phyloP scores from a whole-genome alignment of 1,139 yeast genomes.

The Sugiyamaella japonica region DNA sequence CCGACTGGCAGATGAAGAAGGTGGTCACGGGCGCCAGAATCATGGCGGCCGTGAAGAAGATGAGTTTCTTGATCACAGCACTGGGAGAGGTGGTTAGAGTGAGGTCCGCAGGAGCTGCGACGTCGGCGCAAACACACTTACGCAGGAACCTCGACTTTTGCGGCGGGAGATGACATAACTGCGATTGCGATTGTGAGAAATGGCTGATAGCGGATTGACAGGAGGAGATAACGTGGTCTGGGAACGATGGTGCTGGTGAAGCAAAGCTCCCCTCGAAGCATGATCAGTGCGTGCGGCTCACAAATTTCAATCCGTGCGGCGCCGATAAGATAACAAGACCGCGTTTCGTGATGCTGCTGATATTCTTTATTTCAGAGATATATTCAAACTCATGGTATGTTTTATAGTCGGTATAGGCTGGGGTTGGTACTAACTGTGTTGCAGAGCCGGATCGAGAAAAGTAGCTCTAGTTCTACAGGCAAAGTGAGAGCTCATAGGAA shows the following conservation, averaged over 20 bases:
- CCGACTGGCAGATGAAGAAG: constrained; percentile 61
- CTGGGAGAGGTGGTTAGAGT: constrained; percentile 33
- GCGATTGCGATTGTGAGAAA: background rate
- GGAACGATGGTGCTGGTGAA: background rate
- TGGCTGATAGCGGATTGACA: background rate
- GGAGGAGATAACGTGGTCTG: background rate
- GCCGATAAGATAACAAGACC: background rate
- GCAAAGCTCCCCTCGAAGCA: background rate
- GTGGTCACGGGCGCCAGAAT: constrained; percentile 70
- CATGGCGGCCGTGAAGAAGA: constrained; percentile 89
- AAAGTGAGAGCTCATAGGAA: background rate
- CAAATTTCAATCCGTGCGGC: background rate
- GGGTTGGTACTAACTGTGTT: background rate
- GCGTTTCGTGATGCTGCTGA: background rate
- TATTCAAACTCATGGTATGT: background rate
- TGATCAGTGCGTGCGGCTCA: background rate
- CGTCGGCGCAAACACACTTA: background rate
- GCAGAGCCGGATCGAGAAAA: constrained; percentile 3
- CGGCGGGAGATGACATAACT: constrained; percentile 5
- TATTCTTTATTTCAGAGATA: background rate
- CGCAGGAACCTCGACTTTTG: constrained; percentile 14
- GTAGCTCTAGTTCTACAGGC: constrained; percentile 12
- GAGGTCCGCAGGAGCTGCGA: background rate
- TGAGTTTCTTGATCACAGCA: constrained; percentile 66
- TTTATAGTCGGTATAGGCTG: background rate